phyloP scores from a whole-genome alignment of 441 rosid species.

The Erodium texanum region DNA sequence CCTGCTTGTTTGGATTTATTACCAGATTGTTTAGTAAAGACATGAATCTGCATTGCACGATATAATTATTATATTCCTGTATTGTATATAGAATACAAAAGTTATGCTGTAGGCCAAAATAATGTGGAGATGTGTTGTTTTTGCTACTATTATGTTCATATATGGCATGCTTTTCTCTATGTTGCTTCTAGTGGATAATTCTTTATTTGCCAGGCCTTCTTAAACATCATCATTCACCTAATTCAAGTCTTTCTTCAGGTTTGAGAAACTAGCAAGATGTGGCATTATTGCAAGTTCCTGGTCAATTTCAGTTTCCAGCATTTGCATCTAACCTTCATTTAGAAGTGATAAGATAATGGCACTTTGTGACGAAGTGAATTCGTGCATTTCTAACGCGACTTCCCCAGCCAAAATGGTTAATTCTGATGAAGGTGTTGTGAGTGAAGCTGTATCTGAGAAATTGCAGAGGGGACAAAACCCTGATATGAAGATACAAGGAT shows the following conservation, averaged over 20 bases:
- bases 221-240: not conserved
- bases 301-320: constrained; percentile 14
- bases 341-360: constrained; percentile 6
- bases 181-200: not conserved
- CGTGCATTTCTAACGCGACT: constrained; percentile 22
- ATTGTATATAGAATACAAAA: not conserved
- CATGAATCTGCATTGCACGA: not conserved
- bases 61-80: not conserved
- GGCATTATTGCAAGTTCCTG: constrained; percentile 14
- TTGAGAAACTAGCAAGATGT: constrained; percentile 18
- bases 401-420: constrained; percentile 31
- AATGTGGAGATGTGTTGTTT: not conserved
- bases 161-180: not conserved
- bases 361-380: constrained; percentile 18
- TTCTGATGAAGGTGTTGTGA: constrained; percentile 28
- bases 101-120: not conserved
- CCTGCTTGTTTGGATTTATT: not conserved
- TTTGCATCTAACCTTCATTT: constrained; percentile 3
- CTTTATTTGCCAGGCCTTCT: not conserved
- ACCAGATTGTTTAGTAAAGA: not conserved
- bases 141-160: not conserved
- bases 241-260: constrained; percentile 20
- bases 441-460: constrained; percentile 29
- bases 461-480: constrained; percentile 22
- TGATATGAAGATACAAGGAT: constrained; percentile 9